Evolutionary conservation across 2,329 filamentous ascomycete species (phyloP).

Genomic region (Sporothrix inflata): DNA sequence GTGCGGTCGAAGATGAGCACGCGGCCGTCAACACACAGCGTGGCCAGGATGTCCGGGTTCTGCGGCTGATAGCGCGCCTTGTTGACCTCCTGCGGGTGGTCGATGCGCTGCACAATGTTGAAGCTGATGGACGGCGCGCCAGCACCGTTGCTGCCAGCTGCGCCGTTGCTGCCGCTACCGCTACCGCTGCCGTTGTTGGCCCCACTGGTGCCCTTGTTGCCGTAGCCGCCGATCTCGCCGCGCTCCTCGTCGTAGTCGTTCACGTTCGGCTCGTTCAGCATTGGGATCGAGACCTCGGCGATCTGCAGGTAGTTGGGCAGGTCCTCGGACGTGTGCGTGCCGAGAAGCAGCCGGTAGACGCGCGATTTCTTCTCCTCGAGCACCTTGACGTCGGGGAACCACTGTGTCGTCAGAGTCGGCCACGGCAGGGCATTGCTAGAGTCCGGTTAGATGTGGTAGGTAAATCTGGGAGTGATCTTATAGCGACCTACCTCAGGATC

Average conservation of each 20-base stretch:
- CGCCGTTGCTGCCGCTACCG: constrained; percentile 51
- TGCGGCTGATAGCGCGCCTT: constrained; percentile 98
- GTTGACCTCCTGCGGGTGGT: constrained; percentile 96
- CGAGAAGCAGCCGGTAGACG: constrained; percentile 85
- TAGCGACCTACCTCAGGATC: constrained; percentile 72
- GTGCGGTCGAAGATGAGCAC: constrained; percentile 95
- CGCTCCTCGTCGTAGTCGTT: constrained; percentile 89
- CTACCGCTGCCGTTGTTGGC: constrained; percentile 19
- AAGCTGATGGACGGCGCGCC: constrained; percentile 74
- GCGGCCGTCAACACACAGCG: constrained; percentile 82
- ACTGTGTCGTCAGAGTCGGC: constrained; percentile 96
- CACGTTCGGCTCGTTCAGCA: constrained; percentile 71
- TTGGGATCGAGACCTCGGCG: constrained; percentile 90
- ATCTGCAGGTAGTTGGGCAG: constrained; percentile 92
- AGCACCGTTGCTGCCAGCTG: background rate
- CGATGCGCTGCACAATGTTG: constrained; percentile 91
- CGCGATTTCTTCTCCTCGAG: constrained; percentile 84
- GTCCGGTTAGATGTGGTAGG: background rate
- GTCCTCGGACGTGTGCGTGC: constrained; percentile 88
- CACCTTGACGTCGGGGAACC: constrained; percentile 94
- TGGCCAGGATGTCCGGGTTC: constrained; percentile 95
- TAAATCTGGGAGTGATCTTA: background rate
- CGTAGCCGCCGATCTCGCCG: constrained; percentile 93
- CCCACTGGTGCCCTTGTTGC: constrained; percentile 53
- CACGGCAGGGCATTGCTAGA: constrained; percentile 86